A percentile compares a stretch with the other conserved stretches of the same genome.
Conservation (phyloP, 345 rosid species). For the Sonneratia alba region DNA sequence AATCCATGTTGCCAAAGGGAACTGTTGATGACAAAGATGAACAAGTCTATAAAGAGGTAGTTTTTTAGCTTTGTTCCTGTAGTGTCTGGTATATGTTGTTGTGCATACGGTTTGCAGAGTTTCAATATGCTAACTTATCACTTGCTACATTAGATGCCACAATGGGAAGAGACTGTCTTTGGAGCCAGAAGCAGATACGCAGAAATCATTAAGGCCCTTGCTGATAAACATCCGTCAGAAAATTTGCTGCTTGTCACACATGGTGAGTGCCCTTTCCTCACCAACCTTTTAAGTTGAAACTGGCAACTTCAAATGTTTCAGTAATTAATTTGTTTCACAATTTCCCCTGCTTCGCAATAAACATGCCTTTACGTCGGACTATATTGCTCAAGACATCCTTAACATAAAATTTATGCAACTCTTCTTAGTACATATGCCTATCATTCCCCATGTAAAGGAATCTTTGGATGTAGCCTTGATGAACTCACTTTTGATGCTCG, state of each 20-base stretch:
- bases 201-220: conserved; percentile 48
- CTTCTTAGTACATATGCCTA: not conserved
- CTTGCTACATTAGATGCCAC: conserved; percentile 42
- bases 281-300: not conserved
- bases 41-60: conserved; percentile 55
- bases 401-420: too few species aligned
- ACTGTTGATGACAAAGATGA: conserved; percentile 51
- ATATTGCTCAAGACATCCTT: too few species aligned
- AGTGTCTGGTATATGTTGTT: not conserved
- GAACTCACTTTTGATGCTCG: not conserved
- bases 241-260: conserved; percentile 89
- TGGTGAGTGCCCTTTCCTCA: conserved; percentile 24
- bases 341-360: not conserved
- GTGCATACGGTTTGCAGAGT: not conserved
- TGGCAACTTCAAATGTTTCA: not conserved
- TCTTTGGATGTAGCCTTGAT: not conserved
- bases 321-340: not conserved
- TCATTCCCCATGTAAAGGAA: not conserved
- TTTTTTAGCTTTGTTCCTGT: not conserved
- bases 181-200: conserved; percentile 53
- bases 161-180: conserved; percentile 59
- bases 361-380: not conserved
- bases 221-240: conserved; percentile 70
- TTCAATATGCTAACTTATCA: not conserved
- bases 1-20: conserved; percentile 57